Base-by-base conservation (phyloP, 441 rosid species). In the Populus trichocarpa region DNA sequence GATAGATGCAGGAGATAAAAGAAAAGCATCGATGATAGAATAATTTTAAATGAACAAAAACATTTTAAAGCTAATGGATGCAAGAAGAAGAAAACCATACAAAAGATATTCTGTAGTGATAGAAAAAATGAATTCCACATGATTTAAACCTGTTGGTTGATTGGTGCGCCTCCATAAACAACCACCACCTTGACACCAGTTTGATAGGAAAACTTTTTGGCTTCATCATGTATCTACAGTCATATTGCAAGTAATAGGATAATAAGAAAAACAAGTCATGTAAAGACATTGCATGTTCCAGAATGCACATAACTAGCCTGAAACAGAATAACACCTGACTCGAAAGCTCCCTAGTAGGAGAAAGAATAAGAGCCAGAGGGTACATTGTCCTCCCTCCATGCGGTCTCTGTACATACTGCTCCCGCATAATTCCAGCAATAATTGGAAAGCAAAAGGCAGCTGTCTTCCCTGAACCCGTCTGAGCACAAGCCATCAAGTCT, bases 401-500 rank as follows among this genome's bases (percentile, higher is more conserved):
- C 9, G 95, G 97, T 68, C 91, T 88, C 83, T 93, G 92, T 46
- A 67, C 86, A 33, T 84, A 90, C 80, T 75, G 79, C 59, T 78
- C 84, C 74, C 81, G 85, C 93, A 90, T 91, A 78, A 93, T 95
- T 75, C 97, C 97, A 84, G 89, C 90, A 65, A 95, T 90, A 75
- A 91, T 89, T 30, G 98, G 98, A 77, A 94, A 95, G 78, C 98
- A 95, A 78, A 94, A 94, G 12, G 97, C 98, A 70, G 97, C 97
- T 22, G 97, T 94, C 90, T 93, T 94, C 53, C 97, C 97, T 4
- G 98, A 95, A 12, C 97, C 97, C 38, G 97, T 94, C 85, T 94
- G 97, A 32, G 97, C 97, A 89, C 98, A 94, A 46, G 98, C 98
- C 98, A 94, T 94, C 89, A 92, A 87, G 85, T 92, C 98, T 36